Conservation (phyloP, 2,329 filamentous ascomycete species). For the Nemania sp. region DNA sequence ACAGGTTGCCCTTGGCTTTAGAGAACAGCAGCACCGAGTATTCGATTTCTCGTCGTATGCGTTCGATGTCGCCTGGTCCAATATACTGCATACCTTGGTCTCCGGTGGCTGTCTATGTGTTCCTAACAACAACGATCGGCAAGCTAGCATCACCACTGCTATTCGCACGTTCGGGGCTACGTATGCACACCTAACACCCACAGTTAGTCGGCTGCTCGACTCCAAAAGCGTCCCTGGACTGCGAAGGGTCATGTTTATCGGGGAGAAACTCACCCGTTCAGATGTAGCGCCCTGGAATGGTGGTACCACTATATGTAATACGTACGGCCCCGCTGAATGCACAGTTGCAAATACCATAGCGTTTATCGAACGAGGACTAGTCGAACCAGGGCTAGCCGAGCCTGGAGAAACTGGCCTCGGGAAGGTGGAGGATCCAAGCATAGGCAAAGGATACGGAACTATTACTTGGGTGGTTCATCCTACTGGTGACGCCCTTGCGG, state of each 20-base stretch:
- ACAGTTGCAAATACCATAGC: background rate
- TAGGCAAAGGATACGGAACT: background rate
- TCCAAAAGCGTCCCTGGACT: background rate
- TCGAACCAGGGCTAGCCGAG: background rate
- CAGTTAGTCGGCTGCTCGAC: background rate
- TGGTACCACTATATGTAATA: background rate
- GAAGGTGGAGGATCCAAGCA: background rate
- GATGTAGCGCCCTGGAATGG: background rate
- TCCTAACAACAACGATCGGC: conserved; percentile 1
- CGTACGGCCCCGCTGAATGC: conserved; percentile 5
- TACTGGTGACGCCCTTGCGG: background rate
- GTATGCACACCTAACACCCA: background rate
- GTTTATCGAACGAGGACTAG: background rate
- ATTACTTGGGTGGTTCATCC: conserved; percentile 6
- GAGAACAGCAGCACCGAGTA: background rate
- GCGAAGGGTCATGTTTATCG: background rate
- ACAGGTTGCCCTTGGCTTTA: background rate
- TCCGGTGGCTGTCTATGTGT: conserved; percentile 7
- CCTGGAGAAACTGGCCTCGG: background rate
- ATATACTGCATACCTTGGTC: conserved; percentile 1
- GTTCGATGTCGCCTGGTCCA: conserved; percentile 2
- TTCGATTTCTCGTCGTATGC: conserved; percentile 9
- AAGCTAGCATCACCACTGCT: background rate
- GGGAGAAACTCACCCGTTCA: background rate
- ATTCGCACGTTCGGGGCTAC: background rate